Evolutionary conservation across 1,139 yeast genomes (phyloP).

Genomic region (Eremothecium coryli): DNA sequence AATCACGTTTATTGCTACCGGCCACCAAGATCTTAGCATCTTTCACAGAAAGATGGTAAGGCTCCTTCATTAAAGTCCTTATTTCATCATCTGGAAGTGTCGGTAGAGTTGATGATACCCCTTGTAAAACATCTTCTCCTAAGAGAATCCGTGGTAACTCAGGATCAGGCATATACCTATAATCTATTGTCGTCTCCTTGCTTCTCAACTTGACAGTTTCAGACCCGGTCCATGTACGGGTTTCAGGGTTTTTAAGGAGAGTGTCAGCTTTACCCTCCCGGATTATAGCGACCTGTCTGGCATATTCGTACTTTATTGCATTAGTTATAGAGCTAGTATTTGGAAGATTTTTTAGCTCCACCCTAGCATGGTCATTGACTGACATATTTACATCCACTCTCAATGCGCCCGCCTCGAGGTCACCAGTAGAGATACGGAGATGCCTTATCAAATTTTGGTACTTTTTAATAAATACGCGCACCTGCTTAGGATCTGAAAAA

Average conservation of each 20-base stretch:
- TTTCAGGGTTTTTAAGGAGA: slow-evolving; percentile 46
- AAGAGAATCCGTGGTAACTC: slow-evolving; percentile 60
- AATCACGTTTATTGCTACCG: slow-evolving; percentile 21
- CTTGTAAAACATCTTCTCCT: slow-evolving; percentile 34
- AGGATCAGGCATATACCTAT: slow-evolving; percentile 90
- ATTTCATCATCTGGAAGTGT: slow-evolving; percentile 55
- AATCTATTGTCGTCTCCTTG: slow-evolving; percentile 78
- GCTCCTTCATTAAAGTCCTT: slow-evolving; percentile 38
- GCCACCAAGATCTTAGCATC: slow-evolving; percentile 36
- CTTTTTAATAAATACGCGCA: slow-evolving; percentile 70
- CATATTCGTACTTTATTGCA: slow-evolving; percentile 70
- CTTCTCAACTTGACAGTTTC: slow-evolving; percentile 56
- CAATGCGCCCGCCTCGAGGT: slow-evolving; percentile 88
- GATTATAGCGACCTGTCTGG: slow-evolving; percentile 49
- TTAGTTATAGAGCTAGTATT: slow-evolving; percentile 71
- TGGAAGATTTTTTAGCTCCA: slow-evolving; percentile 83
- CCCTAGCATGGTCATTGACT: slow-evolving; percentile 59
- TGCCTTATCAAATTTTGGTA: slow-evolving; percentile 64
- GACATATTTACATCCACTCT: slow-evolving; percentile 91
- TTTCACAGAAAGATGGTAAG: slow-evolving; percentile 54
- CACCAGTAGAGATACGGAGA: slow-evolving; percentile 74
- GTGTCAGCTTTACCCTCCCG: slow-evolving; percentile 32
- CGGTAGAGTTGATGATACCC: slow-evolving; percentile 41
- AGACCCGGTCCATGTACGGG: slow-evolving; percentile 86
- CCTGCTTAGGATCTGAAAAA: slow-evolving; percentile 56